These are phyloP conservation scores for Trypanosoma brucei DNA, from an alignment of 208 protist genomes.

Conservation along the genomic window DNA sequence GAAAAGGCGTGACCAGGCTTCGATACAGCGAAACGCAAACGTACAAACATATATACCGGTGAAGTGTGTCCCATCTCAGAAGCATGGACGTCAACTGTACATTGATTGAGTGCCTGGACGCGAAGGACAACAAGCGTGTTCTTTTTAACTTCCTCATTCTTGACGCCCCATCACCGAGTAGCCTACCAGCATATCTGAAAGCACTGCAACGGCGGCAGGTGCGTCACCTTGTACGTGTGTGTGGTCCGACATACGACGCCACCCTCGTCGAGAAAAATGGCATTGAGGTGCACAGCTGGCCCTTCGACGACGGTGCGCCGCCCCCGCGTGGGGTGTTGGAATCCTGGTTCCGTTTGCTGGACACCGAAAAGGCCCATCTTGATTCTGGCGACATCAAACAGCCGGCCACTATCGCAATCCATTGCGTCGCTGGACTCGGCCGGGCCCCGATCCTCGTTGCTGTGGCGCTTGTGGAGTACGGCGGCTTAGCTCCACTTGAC, in stretches of 20 bases:
- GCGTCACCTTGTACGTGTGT: constrained; percentile 82
- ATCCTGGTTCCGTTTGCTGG: constrained; percentile 78
- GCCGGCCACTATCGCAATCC: constrained; percentile 73
- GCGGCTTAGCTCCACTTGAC: constrained; percentile 70
- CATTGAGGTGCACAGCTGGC: constrained; percentile 84
- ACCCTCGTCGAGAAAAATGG: constrained; percentile 49
- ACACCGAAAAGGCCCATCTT: constrained; percentile 41
- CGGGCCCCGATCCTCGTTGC: constrained; percentile 90
- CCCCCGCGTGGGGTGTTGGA: constrained; percentile 76
- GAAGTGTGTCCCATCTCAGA: neutral
- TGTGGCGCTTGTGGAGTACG: constrained; percentile 87
- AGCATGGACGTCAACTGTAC: constrained; percentile 85
- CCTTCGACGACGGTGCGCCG: constrained; percentile 88
- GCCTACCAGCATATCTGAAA: constrained; percentile 88
- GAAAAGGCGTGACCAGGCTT: too few relatives aligned
- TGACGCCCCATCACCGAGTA: constrained; percentile 81
- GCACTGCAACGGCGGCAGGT: constrained; percentile 75
- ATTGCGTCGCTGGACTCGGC: constrained; percentile 91
- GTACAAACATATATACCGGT: too few relatives aligned
- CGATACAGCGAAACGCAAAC: too few relatives aligned
- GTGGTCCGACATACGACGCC: constrained; percentile 81
- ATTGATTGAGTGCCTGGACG: constrained; percentile 70
- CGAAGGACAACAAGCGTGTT: constrained; percentile 26
- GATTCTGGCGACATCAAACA: constrained; percentile 10
- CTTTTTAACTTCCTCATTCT: constrained; percentile 85